phyloP scores from a whole-genome alignment of 805 yeast genomes.

The Metschnikowia gruessii region DNA sequence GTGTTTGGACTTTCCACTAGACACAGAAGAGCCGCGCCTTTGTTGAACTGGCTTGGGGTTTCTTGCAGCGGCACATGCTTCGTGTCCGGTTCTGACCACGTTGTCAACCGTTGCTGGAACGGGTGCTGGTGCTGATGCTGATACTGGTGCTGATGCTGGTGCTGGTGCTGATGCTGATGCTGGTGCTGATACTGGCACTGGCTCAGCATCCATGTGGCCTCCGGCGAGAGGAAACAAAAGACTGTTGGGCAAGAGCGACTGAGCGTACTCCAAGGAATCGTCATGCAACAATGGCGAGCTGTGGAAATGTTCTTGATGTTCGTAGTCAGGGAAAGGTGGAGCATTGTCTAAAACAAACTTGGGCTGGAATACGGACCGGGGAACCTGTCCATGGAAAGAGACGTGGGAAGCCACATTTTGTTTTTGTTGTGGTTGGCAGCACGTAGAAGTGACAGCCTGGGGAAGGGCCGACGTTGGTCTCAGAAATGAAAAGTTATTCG shows the following conservation, averaged over 20 bases:
- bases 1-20: constrained; percentile 8
- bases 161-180: too few relatives aligned
- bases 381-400: too few relatives aligned
- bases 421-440: not conserved
- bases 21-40: constrained; percentile 9
- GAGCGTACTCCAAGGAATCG: constrained; percentile 23
- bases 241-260: constrained; percentile 24
- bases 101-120: too few relatives aligned
- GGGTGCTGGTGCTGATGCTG: not conserved
- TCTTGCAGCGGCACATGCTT: not conserved
- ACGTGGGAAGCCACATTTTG: not conserved
- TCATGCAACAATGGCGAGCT: constrained; percentile 24
- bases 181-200: too few relatives aligned
- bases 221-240: constrained; percentile 34
- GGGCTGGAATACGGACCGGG: not conserved
- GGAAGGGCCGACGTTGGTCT: not conserved
- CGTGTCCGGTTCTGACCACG: not conserved
- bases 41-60: constrained; percentile 1
- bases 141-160: too few relatives aligned
- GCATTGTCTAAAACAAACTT: not conserved
- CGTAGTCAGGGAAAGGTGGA: not conserved
- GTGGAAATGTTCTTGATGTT: constrained; percentile 3
- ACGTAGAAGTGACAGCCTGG: too few relatives aligned
- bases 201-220: not conserved
- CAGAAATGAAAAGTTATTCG: constrained; percentile 3